Percentiles rank a stretch among this genome's conserved stretches.
These are phyloP conservation scores for Hibiscus mutabilis DNA, from an alignment of 345 rosid species.

Conservation along the genomic window DNA sequence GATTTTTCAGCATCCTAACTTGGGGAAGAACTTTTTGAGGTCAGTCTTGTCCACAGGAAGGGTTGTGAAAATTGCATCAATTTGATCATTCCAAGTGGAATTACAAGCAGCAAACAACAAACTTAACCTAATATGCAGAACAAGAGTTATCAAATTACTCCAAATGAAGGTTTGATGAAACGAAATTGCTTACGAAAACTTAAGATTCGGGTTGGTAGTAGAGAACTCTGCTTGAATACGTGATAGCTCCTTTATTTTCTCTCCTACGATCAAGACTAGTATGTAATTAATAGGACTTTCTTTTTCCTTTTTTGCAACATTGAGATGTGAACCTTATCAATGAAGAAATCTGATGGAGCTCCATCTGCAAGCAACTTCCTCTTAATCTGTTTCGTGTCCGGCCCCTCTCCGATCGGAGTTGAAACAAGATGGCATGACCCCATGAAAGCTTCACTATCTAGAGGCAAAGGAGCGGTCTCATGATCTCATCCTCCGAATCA, in stretches of 20 bases:
- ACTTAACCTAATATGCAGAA: background rate
- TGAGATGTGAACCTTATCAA: slow-evolving; percentile 43
- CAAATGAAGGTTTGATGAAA: background rate
- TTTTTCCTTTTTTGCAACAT: no score
- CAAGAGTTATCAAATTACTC: background rate
- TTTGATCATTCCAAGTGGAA: slow-evolving; percentile 50
- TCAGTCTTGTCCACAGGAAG: slow-evolving; percentile 69
- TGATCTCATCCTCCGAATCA: slow-evolving; percentile 57
- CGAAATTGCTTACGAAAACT: slow-evolving; percentile 48
- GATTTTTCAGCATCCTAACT: slow-evolving; percentile 30
- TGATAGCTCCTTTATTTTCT: slow-evolving; percentile 63
- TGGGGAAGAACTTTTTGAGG: slow-evolving; percentile 63
- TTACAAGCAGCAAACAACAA: slow-evolving; percentile 4
- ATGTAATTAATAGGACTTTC: background rate
- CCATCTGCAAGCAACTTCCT: slow-evolving; percentile 57
- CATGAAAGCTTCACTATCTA: slow-evolving; percentile 31
- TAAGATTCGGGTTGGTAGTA: slow-evolving; percentile 44
- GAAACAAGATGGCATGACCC: slow-evolving; percentile 29
- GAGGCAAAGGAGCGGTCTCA: slow-evolving; percentile 53
- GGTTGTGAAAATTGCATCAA: slow-evolving; percentile 73
- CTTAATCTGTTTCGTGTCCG: slow-evolving; percentile 58
- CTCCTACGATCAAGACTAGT: slow-evolving; percentile 29
- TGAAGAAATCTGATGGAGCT: slow-evolving; percentile 63
- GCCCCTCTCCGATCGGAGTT: slow-evolving; percentile 52
- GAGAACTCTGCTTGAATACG: slow-evolving; percentile 57